A percentile compares a stretch with the other conserved stretches of the same genome.
phyloP scores from a whole-genome alignment of 2,329 filamentous ascomycete species.

The Hortaea werneckii region DNA sequence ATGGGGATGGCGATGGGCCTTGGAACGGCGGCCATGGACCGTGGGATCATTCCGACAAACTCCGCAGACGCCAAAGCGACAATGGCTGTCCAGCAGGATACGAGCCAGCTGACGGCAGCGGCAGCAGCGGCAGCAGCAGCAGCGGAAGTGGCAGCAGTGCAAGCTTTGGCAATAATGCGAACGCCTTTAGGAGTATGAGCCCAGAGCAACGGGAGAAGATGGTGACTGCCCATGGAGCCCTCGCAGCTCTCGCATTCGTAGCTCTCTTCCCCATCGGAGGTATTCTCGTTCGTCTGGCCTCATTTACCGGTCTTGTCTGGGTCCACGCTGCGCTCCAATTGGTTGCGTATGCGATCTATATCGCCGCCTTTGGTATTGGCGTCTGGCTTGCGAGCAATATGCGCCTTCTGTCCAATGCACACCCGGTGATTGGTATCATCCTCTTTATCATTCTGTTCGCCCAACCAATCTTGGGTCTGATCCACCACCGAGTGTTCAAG shows the following conservation, averaged over 20 bases:
- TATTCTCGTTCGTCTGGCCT: constrained; percentile 33
- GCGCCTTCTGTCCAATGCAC: constrained; percentile 30
- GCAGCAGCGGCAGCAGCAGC: not conserved
- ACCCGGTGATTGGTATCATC: constrained; percentile 46
- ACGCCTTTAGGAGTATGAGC: not conserved
- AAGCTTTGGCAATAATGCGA: not conserved
- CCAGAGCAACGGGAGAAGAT: not conserved
- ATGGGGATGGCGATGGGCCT: not conserved
- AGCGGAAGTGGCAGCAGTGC: not conserved
- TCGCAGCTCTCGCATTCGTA: constrained; percentile 35
- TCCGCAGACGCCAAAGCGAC: not conserved
- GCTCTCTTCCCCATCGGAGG: constrained; percentile 36
- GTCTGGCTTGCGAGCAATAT: constrained; percentile 37
- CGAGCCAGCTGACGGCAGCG: not conserved
- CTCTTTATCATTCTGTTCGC: constrained; percentile 43
- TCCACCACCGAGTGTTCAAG: constrained; percentile 44
- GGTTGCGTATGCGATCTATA: constrained; percentile 37
- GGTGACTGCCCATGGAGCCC: constrained; percentile 29
- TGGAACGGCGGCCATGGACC: not conserved
- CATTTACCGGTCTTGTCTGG: constrained; percentile 33
- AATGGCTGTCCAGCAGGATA: not conserved
- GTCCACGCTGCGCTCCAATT: constrained; percentile 39
- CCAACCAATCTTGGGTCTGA: constrained; percentile 41
- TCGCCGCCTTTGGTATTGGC: constrained; percentile 42
- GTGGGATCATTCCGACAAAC: not conserved